Percentiles rank a stretch among this genome's conserved stretches.
These are phyloP conservation scores for Pichia sp. DNA, from an alignment of 1,139 yeast species.

Conservation along the genomic window DNA sequence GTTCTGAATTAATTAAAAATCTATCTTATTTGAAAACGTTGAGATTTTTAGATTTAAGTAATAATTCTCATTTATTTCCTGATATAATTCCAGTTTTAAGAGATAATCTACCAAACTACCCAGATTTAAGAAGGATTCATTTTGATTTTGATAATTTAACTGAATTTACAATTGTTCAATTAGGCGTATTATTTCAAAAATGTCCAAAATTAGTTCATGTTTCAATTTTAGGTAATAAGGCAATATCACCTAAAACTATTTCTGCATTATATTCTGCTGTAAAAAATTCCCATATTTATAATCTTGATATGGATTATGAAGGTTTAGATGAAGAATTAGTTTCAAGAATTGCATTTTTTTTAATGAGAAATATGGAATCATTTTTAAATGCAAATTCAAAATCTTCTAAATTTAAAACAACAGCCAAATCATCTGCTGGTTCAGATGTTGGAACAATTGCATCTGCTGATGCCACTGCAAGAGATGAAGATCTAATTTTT, in stretches of 20 bases:
- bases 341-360: conserved; percentile 71
- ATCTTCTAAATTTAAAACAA: background rate
- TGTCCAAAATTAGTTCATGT: conserved; percentile 70
- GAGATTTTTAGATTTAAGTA: conserved; percentile 71
- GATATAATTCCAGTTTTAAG: conserved; percentile 55
- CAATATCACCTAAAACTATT: conserved; percentile 50
- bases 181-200: conserved; percentile 65
- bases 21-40: conserved; percentile 50
- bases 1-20: conserved; percentile 44
- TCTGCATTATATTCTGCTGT: conserved; percentile 72
- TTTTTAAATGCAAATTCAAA: conserved; percentile 33
- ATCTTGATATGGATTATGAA: conserved; percentile 73
- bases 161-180: conserved; percentile 55
- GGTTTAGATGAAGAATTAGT: conserved; percentile 64
- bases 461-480: conserved; percentile 6
- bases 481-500: conserved; percentile 42
- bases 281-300: conserved; percentile 62
- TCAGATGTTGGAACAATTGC: conserved; percentile 9
- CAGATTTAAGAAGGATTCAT: conserved; percentile 64
- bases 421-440: background rate
- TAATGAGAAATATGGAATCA: conserved; percentile 78
- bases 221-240: conserved; percentile 61
- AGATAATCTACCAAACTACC: conserved; percentile 58
- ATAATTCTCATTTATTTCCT: conserved; percentile 70
- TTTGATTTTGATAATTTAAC: conserved; percentile 67